phyloP scores from a whole-genome alignment of 2,329 filamentous ascomycete species.

The Neocucurbitaria cava region DNA sequence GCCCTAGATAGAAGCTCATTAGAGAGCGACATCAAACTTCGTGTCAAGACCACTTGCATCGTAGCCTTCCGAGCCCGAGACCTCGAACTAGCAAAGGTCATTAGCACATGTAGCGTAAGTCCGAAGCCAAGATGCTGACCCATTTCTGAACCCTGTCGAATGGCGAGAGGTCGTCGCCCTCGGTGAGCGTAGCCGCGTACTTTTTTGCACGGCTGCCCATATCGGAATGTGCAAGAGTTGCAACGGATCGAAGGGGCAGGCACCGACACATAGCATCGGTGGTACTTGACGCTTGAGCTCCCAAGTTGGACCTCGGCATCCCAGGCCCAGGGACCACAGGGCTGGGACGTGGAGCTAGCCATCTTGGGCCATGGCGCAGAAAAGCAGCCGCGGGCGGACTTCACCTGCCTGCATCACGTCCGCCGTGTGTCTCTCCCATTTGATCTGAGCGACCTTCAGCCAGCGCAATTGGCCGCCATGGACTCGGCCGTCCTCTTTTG shows the following conservation, averaged over 20 bases:
- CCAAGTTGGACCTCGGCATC: constrained; percentile 2
- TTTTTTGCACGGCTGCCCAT: constrained; percentile 9
- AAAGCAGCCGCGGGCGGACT: neutral
- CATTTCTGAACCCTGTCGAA: constrained; percentile 29
- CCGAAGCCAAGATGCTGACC: constrained; percentile 9
- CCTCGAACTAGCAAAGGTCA: constrained; percentile 28
- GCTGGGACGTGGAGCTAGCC: neutral
- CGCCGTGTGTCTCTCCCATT: neutral
- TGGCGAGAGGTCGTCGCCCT: constrained; percentile 17
- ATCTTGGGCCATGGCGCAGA: neutral
- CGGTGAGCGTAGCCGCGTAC: neutral
- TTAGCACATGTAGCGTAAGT: constrained; percentile 2
- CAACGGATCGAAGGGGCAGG: neutral
- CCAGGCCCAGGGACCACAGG: too few species aligned
- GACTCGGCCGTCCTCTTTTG: constrained; percentile 31
- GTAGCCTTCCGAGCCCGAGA: constrained; percentile 28
- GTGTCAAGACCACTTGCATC: constrained; percentile 20
- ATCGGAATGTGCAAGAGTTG: neutral
- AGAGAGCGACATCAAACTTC: neutral
- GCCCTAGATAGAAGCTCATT: constrained; percentile 25
- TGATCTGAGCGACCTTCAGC: neutral
- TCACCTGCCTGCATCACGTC: neutral
- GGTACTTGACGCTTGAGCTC: neutral
- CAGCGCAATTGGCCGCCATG: constrained; percentile 21
- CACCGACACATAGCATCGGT: too few species aligned